Conservation (phyloP, 169 alveolate genomes). For the Cryptosporidium canis region DNA sequence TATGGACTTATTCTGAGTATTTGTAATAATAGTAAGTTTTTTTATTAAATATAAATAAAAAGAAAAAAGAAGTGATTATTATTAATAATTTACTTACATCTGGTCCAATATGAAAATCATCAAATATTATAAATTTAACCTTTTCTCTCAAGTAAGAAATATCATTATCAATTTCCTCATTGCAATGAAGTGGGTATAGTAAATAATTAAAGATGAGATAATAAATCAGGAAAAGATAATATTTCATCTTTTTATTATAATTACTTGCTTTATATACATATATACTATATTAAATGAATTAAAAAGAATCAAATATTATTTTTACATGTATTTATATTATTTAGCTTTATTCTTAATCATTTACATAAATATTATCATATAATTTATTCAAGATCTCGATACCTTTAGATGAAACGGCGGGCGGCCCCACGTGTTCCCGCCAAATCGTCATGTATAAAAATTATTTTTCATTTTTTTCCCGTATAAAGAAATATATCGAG, state of each 20-base stretch:
- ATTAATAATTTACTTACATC: slow-evolving; percentile 34
- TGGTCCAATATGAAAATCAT: slow-evolving; percentile 54
- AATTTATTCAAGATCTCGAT: slow-evolving; percentile 15
- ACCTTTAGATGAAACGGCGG: slow-evolving; percentile 27
- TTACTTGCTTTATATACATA: neutral
- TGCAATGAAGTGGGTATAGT: neutral
- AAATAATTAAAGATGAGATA: neutral
- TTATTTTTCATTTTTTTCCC: neutral
- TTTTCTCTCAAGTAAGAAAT: slow-evolving; percentile 11
- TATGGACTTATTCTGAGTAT: slow-evolving; percentile 24
- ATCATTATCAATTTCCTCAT: neutral
- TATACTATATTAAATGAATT: neutral
- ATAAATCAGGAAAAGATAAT: neutral
- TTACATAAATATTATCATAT: neutral
- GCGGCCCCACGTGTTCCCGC: slow-evolving; percentile 50
- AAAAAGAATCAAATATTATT: neutral
- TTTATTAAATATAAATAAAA: neutral
- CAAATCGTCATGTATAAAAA: neutral
- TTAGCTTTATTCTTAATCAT: neutral
- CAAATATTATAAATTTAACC: slow-evolving; percentile 41
- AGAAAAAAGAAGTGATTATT: neutral
- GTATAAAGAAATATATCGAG: neutral
- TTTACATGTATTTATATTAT: neutral
- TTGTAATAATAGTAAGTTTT: neutral
- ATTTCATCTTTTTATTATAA: neutral